Base-by-base conservation (phyloP, 805 yeast species). In the Jamesozyma gamospora region DNA sequence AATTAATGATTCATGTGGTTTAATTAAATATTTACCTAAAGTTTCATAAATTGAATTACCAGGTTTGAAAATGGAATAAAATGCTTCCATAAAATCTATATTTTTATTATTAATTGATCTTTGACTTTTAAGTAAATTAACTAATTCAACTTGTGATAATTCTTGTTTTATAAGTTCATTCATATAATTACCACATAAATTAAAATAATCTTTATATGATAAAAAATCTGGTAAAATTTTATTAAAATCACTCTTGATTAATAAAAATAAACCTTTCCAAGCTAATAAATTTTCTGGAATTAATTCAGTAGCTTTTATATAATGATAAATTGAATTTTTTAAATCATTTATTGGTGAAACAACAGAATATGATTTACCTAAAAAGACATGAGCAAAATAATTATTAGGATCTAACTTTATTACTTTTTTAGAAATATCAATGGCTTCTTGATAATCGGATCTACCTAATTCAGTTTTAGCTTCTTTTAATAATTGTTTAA, bases 211-310 rank as follows among this genome's bases (percentile, higher is more conserved):
- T 32, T 51, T 50, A 55, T 72, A 78, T 2, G 58, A 41, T 4
- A 55, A 50, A 45, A 62, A 64, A 39, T 74, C 70, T 3, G 64
- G 55, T 4, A 57, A 30, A 13, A 48, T 38, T 8, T 50, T 47
- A 11, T 59, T 50, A 40, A 62, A 60, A 10, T 62, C 66, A 1
- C 37, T 35, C 30, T 47, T 47, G 11, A 58, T 44, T 0, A 75
- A 57, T 35, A 74, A 70, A 42, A 77, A 61, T 43, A 79, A 67
- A 1, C 97, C 97, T 52, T 83, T 85, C 94, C 92, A 88, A 0
- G 87, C 94, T 19, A 73, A 56, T 1, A 76, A 46, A 37, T 79
- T 74, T 2, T 65, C 64, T 0, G 74, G 70, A 24, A 75, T 71
- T 1, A 77, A 37, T 5, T 55, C 49, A 3, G 75, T 69, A 0